Evolutionary conservation across 208 protist genomes (phyloP).

Genomic region (Crithidia bombi): DNA sequence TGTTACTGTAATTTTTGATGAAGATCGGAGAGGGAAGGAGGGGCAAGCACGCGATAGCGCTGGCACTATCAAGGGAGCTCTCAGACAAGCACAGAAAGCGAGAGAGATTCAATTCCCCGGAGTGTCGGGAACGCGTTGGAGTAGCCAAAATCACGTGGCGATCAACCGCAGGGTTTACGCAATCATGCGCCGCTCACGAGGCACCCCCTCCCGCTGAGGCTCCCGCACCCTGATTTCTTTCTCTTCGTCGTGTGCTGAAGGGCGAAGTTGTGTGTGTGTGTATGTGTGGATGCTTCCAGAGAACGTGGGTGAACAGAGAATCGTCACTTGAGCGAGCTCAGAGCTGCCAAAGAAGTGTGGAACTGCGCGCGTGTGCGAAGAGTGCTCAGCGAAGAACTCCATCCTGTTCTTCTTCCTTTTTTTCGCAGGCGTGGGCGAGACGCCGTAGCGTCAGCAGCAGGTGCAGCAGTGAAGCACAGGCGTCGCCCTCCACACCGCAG

Average conservation of each 20-base stretch:
- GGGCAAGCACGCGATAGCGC: too few relatives aligned
- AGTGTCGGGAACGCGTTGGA: background rate
- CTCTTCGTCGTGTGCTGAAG: background rate
- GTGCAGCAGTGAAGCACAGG: background rate
- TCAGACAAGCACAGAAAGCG: too few relatives aligned
- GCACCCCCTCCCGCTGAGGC: too few relatives aligned
- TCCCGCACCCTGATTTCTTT: too few relatives aligned
- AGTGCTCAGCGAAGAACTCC: background rate
- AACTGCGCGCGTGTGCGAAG: background rate
- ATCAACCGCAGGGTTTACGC: too few relatives aligned
- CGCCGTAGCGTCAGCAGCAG: background rate
- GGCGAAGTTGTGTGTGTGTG: constrained; percentile 11
- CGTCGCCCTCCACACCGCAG: background rate
- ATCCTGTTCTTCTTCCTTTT: background rate
- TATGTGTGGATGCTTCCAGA: background rate
- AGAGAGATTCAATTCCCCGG: too few relatives aligned
- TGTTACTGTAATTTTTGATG: too few relatives aligned
- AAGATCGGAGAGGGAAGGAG: background rate
- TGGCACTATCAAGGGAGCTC: too few relatives aligned
- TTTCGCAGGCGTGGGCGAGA: background rate
- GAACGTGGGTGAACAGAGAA: background rate
- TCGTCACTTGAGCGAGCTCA: background rate
- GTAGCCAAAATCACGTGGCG: too few relatives aligned
- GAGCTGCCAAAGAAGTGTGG: background rate
- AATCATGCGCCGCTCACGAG: too few relatives aligned